Percentiles rank a stretch among this genome's conserved stretches.
Conservation (phyloP, 1,139 yeast species). For the Zygoascus sp. region DNA sequence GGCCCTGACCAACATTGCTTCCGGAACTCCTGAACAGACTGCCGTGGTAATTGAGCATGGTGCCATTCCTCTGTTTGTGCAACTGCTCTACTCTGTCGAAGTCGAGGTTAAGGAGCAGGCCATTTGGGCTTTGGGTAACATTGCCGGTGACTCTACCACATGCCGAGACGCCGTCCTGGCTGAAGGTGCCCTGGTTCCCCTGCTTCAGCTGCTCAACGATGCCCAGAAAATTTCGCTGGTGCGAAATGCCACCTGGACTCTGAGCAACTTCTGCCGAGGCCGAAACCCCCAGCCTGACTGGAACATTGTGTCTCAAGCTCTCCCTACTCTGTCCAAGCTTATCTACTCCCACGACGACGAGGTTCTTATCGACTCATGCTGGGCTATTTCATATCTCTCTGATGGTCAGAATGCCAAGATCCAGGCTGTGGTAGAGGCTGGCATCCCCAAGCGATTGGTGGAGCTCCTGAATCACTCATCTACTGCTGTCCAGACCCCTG, state of each 20-base stretch:
- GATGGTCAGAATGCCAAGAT: constrained; percentile 93
- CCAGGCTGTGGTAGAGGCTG: constrained; percentile 94
- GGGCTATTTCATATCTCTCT: constrained; percentile 94
- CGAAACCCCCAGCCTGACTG: constrained; percentile 96
- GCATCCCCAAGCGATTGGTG: constrained; percentile 90
- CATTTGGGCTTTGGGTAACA: constrained; percentile 98
- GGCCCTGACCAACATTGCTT: constrained; percentile 97
- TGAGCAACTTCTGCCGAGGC: constrained; percentile 94
- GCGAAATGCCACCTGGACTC: constrained; percentile 97
- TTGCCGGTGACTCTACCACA: constrained; percentile 91
- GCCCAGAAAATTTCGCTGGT: constrained; percentile 76
- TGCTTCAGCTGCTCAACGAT: constrained; percentile 69
- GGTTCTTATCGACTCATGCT: constrained; percentile 93
- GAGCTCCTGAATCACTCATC: constrained; percentile 82
- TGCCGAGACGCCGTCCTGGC: constrained; percentile 84
- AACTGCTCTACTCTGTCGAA: constrained; percentile 72
- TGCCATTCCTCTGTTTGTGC: constrained; percentile 88
- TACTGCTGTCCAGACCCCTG: constrained; percentile 91
- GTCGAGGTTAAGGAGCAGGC: constrained; percentile 97
- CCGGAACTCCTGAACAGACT: constrained; percentile 91
- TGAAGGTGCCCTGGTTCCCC: constrained; percentile 87
- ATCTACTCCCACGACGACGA: constrained; percentile 89
- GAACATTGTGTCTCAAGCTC: constrained; percentile 76
- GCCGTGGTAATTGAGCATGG: constrained; percentile 85
- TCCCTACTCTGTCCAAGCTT: constrained; percentile 88